phyloP scores from a whole-genome alignment of 2,329 filamentous ascomycete species.

The Nigrospora sphaerica region DNA sequence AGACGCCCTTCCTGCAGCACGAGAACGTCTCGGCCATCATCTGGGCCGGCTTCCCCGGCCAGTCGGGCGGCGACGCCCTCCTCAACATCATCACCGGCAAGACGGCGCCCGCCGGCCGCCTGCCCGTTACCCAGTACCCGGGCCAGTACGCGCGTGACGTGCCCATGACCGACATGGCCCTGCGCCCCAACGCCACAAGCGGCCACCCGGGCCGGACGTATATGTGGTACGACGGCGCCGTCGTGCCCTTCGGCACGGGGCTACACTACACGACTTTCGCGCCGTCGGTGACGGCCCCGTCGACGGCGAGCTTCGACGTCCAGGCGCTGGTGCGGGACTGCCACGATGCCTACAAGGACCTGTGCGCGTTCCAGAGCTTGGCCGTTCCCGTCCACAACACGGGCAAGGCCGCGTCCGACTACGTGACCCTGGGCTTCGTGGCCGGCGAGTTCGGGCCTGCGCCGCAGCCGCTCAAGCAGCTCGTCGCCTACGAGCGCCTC shows the following conservation, averaged over 20 bases:
- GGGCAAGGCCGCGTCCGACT: slow-evolving; percentile 32
- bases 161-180: slow-evolving; percentile 40
- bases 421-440: slow-evolving; percentile 34
- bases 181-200: slow-evolving; percentile 29
- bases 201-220: slow-evolving; percentile 39
- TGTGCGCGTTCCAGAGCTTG: slow-evolving; percentile 29
- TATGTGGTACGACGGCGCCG: slow-evolving; percentile 37
- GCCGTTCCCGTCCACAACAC: slow-evolving; percentile 32
- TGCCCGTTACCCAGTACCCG: slow-evolving; percentile 42
- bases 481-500: slow-evolving; percentile 34
- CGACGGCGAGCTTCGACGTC: slow-evolving; percentile 16
- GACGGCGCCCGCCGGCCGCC: slow-evolving; percentile 34
- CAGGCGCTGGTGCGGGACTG: slow-evolving; percentile 21
- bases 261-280: slow-evolving; percentile 40
- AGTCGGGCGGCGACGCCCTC: slow-evolving; percentile 42
- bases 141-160: slow-evolving; percentile 33
- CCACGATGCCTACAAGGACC: slow-evolving; percentile 24
- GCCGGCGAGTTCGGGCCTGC: slow-evolving; percentile 27
- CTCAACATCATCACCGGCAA: slow-evolving; percentile 39
- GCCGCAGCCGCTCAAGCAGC: slow-evolving; percentile 36
- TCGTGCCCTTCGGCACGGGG: slow-evolving; percentile 37
- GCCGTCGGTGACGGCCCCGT: slow-evolving; percentile 3
- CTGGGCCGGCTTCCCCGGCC: slow-evolving; percentile 45
- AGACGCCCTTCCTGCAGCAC: slow-evolving; percentile 32
- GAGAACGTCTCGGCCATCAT: slow-evolving; percentile 36